Evolutionary conservation across 495 filamentous ascomycete species (phyloP).

Genomic region (Penicillium tannophilum): DNA sequence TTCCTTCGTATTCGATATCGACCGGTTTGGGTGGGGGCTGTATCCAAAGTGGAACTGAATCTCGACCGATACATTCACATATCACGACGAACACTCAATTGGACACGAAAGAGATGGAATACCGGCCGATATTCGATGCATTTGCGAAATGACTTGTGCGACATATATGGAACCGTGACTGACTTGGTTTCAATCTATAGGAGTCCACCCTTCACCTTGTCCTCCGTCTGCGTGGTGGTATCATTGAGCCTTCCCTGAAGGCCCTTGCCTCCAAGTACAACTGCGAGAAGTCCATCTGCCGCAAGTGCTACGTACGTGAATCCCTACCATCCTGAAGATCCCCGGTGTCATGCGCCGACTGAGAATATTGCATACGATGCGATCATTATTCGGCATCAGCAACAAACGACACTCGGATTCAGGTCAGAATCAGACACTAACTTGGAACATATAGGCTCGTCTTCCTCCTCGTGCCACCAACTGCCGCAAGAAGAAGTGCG

Average conservation of each 20-base stretch:
- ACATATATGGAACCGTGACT: conserved; percentile 21
- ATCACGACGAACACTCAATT: neutral
- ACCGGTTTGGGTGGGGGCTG: conserved; percentile 7
- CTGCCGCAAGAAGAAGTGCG: conserved; percentile 99
- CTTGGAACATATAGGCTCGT: conserved; percentile 64
- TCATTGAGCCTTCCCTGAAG: conserved; percentile 99
- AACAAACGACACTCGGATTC: neutral
- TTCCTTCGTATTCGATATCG: conserved; percentile 5
- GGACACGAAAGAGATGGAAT: conserved; percentile 19
- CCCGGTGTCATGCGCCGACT: neutral
- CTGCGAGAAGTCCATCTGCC: conserved; percentile 99
- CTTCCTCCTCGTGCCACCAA: conserved; percentile 98
- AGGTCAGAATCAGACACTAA: conserved; percentile 15
- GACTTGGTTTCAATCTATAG: conserved; percentile 48
- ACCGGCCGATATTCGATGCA: neutral
- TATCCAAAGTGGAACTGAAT: conserved; percentile 10
- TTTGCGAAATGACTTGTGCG: conserved; percentile 8
- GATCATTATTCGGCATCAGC: neutral
- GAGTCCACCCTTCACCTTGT: conserved; percentile 99
- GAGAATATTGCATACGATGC: neutral
- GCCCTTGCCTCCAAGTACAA: conserved; percentile 98
- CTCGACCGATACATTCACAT: neutral
- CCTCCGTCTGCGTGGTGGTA: conserved; percentile 98
- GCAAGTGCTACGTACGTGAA: conserved; percentile 93
- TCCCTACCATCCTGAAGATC: conserved; percentile 2